Conservation (phyloP, 441 rosid genomes). For the Croton setiger region DNA sequence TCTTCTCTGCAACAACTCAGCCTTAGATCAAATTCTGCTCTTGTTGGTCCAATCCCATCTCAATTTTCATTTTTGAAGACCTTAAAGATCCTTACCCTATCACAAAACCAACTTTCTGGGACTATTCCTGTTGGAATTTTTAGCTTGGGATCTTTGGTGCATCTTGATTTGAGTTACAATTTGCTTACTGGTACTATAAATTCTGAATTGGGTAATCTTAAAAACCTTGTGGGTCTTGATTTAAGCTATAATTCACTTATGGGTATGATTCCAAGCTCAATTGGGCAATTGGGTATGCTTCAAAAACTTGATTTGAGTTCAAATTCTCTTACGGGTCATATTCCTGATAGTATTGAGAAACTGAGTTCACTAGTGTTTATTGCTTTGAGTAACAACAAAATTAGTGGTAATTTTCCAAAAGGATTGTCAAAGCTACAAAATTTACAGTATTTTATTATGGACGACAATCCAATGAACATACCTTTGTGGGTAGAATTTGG, state of each 20-base stretch:
- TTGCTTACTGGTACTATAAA: conserved; percentile 57
- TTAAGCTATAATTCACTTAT: conserved; percentile 67
- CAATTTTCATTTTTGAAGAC: conserved; percentile 61
- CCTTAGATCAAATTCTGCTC: conserved; percentile 78
- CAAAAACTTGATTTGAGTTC: conserved; percentile 93
- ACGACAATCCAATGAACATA: conserved; percentile 65
- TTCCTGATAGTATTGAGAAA: conserved; percentile 55
- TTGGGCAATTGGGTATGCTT: conserved; percentile 61
- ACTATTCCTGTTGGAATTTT: conserved; percentile 47
- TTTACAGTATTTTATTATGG: conserved; percentile 83
- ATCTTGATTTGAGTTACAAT: conserved; percentile 85
- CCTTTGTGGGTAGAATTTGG: conserved; percentile 61
- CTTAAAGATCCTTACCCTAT: conserved; percentile 64
- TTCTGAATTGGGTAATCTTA: conserved; percentile 51
- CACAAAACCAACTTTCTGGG: conserved; percentile 69
- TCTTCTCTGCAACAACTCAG: conserved; percentile 81
- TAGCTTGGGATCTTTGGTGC: conserved; percentile 46
- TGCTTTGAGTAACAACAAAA: conserved; percentile 69
- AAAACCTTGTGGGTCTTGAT: conserved; percentile 64
- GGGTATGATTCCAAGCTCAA: conserved; percentile 55
- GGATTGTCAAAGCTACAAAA: conserved; percentile 54
- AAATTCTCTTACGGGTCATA: conserved; percentile 48
- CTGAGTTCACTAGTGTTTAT: conserved; percentile 55
- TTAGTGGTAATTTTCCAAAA: conserved; percentile 55
- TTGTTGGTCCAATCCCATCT: conserved; percentile 67